Base-by-base conservation (phyloP, 2,329 filamentous ascomycete species). In the Talaromyces sp. region DNA sequence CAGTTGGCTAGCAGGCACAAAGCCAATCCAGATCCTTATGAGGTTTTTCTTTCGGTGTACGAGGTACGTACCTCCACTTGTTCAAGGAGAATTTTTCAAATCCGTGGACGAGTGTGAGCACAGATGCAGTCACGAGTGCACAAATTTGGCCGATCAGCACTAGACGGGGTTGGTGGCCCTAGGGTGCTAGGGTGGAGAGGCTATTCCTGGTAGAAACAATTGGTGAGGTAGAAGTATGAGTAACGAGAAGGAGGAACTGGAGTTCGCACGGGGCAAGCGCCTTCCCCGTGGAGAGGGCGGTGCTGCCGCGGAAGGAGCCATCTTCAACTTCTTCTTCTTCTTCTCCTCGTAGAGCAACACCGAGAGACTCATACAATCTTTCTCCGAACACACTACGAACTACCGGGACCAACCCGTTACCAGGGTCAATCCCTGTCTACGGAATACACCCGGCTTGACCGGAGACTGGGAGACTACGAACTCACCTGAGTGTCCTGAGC, bases 1-100 rank as follows among this genome's bases (percentile, higher is more conserved):
- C 27, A 63, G 27, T 59, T 16, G 37, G 43, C 56, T 43, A 59
- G 54, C 13, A 10, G 7, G 13, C 35, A 37, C 39, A 8, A 31
- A 19, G 8, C 37, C 39, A 41, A 22, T 16, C 56, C 31, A 56
- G 52, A 33, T 59, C 56, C 19, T 31, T 24, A 16, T 16, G 35
- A 43, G 11, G 56, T 0, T 41, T 59, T 59, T 33, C 56, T 59
- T 59, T 59, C 52, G 56, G 39, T 45, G 37, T 33, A 43, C 39
- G 22, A 27, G 37, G 27, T 45, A 39, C 19, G 50, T 56, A 56
- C 31, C 56, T 59, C 56, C 56, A 59, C 56, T 59, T 59, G 27
- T 37, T 59, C 13, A 59, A 45, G 24, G 27, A 31, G 16, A 41
- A 59, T 43, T 59, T 43, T 59, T 13, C 56, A 43, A 19, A 41